Evolutionary conservation across 331 rosid species (phyloP), one percentile per base, ranked within the genome.

Genomic region (Acacia pycnantha): DNA sequence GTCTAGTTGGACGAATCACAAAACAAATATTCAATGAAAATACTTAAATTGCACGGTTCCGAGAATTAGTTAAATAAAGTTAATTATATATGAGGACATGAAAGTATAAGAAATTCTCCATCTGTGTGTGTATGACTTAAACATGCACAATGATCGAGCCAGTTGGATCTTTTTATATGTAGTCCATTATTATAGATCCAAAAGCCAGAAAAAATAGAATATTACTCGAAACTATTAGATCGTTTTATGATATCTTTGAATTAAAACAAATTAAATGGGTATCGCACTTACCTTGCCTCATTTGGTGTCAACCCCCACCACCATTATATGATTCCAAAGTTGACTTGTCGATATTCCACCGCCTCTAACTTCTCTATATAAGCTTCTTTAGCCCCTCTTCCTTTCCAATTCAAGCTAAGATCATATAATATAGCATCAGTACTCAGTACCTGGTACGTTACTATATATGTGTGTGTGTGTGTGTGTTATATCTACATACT

Each of bases 341-440:
- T 58, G 81, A 82, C 77, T 69, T 44, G 18, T 19, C 40, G 19
- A 64, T 64, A 62, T 48, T 40, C 21, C 54, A 66, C 44, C 19
- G 68, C 70, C 65, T 74, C 9, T 46, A 43, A 11, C 24, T 9
- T 66, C 76, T 50, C 85, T 86, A 86, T 83, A 83, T 80, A 81
- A 83, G 68, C 54, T n/a, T 19, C 26, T 73, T 14, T 8, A 59
- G 8, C 53, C 73, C 53, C 73, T 69, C 83, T 77, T 70, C 76
- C 40, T 85, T 75, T 79, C 50, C 27, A 74, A 80, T 12, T 48
- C 35, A 74, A 81, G 16, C 13, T 19, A 53, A 81, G 21, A 13
- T 61, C 73, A 80, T n/a, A 59, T 24, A 59, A 24, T 26, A 50
- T 56, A n/a, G 29, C 64, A 68, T 26, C 50, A 5, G 15, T 65